A percentile compares a stretch with the other conserved stretches of the same genome.
Evolutionary conservation across 352 stramenopile species (phyloP).

Genomic region (Phytophthora melonis): DNA sequence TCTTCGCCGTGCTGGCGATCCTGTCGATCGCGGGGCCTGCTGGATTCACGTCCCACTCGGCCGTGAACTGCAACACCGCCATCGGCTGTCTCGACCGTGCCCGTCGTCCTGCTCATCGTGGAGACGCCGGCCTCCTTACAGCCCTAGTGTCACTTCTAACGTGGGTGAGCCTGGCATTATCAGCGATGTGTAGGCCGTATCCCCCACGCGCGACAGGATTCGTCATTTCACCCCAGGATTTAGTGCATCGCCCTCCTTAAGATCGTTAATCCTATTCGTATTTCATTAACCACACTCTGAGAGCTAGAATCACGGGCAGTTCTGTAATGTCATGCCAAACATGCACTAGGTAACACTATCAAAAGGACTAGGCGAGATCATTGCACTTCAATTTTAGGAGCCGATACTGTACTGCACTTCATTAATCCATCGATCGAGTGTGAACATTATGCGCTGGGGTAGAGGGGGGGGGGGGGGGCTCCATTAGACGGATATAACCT

Average conservation of each 20-base stretch:
- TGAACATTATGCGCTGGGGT: too few relatives aligned
- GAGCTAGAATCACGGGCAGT: too few relatives aligned
- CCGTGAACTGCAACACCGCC: conserved; percentile 1
- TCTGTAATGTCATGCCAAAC: too few relatives aligned
- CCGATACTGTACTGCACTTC: too few relatives aligned
- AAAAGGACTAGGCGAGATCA: too few relatives aligned
- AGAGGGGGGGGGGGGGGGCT: too few relatives aligned
- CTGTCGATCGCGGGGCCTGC: neutral
- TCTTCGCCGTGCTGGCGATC: neutral
- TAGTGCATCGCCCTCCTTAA: neutral
- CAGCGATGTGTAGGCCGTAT: conserved; percentile 23
- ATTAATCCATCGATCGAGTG: too few relatives aligned
- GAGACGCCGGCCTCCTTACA: conserved; percentile 1
- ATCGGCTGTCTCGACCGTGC: neutral
- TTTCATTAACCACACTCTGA: neutral
- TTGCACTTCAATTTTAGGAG: too few relatives aligned
- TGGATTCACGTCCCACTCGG: neutral
- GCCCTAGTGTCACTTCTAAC: conserved; percentile 19
- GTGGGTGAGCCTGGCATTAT: conserved; percentile 25
- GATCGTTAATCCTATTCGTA: neutral
- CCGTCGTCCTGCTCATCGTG: neutral
- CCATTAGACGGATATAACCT: too few relatives aligned
- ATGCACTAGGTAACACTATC: too few relatives aligned
- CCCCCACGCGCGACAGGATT: neutral
- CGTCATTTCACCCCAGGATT: neutral